Conservation (phyloP, 2,329 filamentous ascomycete species). For the Rutstroemia sydowiana region DNA sequence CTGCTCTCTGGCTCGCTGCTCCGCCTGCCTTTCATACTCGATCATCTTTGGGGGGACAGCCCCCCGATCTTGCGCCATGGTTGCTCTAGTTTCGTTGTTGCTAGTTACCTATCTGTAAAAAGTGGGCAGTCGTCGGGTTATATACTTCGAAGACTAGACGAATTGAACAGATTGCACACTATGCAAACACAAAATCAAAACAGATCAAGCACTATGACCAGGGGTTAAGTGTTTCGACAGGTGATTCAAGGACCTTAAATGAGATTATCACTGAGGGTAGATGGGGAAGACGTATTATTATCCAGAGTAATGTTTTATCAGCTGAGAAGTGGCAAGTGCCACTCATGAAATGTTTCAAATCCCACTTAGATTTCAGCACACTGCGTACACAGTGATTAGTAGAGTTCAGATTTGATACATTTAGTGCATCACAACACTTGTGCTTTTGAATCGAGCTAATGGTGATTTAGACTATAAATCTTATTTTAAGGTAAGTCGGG, state of each 20-base stretch:
- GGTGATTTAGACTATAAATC: no score
- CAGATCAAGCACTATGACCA: not conserved
- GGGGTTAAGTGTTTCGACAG: not conserved
- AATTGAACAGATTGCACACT: not conserved
- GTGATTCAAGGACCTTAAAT: not conserved
- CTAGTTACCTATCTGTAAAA: not conserved
- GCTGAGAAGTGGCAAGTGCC: not conserved
- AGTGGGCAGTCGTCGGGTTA: not conserved
- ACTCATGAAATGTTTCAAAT: not conserved
- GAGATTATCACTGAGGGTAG: not conserved
- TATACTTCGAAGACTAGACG: not conserved
- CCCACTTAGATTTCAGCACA: not conserved
- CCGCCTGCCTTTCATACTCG: conserved; percentile 28
- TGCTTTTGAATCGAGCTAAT: no score
- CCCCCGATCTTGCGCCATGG: not conserved
- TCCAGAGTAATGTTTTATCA: not conserved
- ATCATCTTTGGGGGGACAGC: conserved; percentile 5
- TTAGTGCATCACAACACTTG: not conserved
- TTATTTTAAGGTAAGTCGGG: no score
- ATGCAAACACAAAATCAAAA: not conserved
- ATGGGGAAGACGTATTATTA: not conserved
- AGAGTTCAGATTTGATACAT: not conserved
- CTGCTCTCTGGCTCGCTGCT: conserved; percentile 24
- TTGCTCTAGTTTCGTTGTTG: no score
- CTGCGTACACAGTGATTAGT: not conserved